A percentile compares a stretch with the other conserved stretches of the same genome.
Conservation (phyloP, 2,329 filamentous ascomycete genomes). For the Bipolaris bicolor region DNA sequence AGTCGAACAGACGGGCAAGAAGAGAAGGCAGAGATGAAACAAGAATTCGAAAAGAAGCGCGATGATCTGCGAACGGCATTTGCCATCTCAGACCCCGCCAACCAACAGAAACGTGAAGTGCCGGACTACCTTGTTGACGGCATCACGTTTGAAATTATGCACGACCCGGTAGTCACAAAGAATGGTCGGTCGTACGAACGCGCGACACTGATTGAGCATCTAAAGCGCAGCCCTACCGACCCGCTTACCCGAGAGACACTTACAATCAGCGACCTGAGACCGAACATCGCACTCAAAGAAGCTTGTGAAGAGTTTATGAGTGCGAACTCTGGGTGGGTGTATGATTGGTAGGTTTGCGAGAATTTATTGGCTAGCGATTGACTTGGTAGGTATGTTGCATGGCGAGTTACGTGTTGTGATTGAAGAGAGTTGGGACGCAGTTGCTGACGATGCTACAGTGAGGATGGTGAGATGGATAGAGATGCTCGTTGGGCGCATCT, state of each 20-base stretch:
- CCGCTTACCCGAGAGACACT: slow-evolving; percentile 83
- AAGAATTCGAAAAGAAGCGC: slow-evolving; percentile 50
- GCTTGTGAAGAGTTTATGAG: slow-evolving; percentile 86
- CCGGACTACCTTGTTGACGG: slow-evolving; percentile 80
- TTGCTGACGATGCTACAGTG: slow-evolving; percentile 34
- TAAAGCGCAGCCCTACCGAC: slow-evolving; percentile 76
- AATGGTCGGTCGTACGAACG: slow-evolving; percentile 92
- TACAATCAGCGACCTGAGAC: slow-evolving; percentile 70
- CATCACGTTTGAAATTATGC: slow-evolving; percentile 75
- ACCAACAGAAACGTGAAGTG: slow-evolving; percentile 59
- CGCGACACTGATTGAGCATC: slow-evolving; percentile 81
- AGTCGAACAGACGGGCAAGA: slow-evolving; percentile 54
- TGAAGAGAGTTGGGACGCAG: not conserved
- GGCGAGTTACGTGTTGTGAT: not conserved
- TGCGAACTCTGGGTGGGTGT: slow-evolving; percentile 83
- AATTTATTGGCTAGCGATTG: slow-evolving; percentile 20
- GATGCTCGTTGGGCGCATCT: slow-evolving; percentile 41
- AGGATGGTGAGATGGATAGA: slow-evolving; percentile 32
- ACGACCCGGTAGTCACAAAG: slow-evolving; percentile 74
- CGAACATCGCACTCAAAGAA: slow-evolving; percentile 80
- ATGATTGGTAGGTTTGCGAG: slow-evolving; percentile 71
- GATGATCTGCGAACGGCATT: slow-evolving; percentile 55
- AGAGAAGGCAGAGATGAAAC: slow-evolving; percentile 56
- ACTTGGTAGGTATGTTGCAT: slow-evolving; percentile 22
- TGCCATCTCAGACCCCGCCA: slow-evolving; percentile 54